Base-by-base conservation (phyloP, 495 filamentous ascomycete species). In the Penicillium parvum region DNA sequence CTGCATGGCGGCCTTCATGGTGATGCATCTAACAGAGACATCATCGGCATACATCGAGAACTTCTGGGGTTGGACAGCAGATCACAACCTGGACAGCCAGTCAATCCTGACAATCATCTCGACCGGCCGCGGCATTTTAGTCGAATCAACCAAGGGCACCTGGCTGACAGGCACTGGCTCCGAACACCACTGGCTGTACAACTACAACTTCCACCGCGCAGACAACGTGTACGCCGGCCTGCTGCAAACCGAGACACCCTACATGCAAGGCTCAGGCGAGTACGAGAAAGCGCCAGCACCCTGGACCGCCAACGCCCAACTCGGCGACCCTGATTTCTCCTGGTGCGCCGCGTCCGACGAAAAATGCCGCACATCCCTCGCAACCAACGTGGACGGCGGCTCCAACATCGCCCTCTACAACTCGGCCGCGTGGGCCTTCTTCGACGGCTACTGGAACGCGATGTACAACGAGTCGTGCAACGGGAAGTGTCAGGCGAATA, bases 31-130 rank as follows among this genome's bases (percentile, higher is more conserved):
- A 1, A 73, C 73, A 4, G 28, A 55, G 4, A 65, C 57, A 7
- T 68, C 73, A 1, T 77, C 72, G 2, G 70, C 65, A 5, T 83
- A 82, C 40, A 63, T 81, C 33, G 79, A 82, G 43, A 75, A 77
- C 45, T 69, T 82, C 55, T 82, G 79, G 77, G 73, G 71, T 14
- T 82, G 77, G 78, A 77, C 73, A n/a, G 74, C 76, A 0, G 77
- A 79, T 52, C 77, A 79, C 43, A 63, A 68, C 36, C 64, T 80
- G 0, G 74, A 79, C 47, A 58, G 61, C 28, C 21, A 47, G 3
- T 55, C 55, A 0, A 17, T 50, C 5, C 35, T 60, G 9, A 64
- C 58, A 3, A 69, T 63, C 43, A 71, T 79, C 42, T 68, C 72
- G 11, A 72, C 68, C 1, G 76, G 71, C 11, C 68, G 76, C 4